Evolutionary conservation across 2,329 filamentous ascomycete genomes (phyloP).

Genomic region (Laburnicola sp.): DNA sequence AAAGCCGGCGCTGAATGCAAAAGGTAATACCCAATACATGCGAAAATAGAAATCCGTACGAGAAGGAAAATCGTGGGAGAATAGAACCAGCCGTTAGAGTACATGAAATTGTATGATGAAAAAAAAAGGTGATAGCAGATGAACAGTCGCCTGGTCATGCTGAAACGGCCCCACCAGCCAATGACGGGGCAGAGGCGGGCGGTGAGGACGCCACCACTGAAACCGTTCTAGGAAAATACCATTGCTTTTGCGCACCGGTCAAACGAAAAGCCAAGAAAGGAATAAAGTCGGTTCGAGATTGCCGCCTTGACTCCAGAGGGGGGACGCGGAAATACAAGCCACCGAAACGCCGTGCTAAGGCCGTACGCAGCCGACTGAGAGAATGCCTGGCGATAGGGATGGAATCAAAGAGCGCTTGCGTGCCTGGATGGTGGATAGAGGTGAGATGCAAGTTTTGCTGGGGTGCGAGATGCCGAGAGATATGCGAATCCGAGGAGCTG

Average conservation of each 20-base stretch:
- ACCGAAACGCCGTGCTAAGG: constrained; percentile 45
- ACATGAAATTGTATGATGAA: constrained; percentile 8
- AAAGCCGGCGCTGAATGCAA: constrained; percentile 9
- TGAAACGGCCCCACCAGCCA: constrained; percentile 22
- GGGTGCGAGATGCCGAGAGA: constrained; percentile 4
- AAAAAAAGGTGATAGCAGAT: constrained; percentile 26
- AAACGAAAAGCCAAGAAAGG: constrained; percentile 22
- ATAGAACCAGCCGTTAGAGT: constrained; percentile 17
- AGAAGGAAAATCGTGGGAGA: constrained; percentile 1
- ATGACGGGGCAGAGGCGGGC: constrained; percentile 14
- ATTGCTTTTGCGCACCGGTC: constrained; percentile 40
- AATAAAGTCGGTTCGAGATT: constrained; percentile 29
- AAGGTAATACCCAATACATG: constrained; percentile 25
- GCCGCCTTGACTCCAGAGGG: constrained; percentile 25
- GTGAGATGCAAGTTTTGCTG: constrained; percentile 4
- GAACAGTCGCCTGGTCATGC: constrained; percentile 19
- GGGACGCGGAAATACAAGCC: constrained; percentile 23
- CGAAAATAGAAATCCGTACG: neutral
- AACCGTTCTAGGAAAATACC: constrained; percentile 33
- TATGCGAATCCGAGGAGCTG: constrained; percentile 19
- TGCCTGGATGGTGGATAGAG: too few species aligned
- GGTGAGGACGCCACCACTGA: constrained; percentile 31
- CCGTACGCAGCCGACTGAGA: constrained; percentile 27
- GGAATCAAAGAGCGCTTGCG: neutral
- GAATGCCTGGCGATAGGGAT: constrained; percentile 16